Conservation (phyloP, 2,329 filamentous ascomycete species). For the Trichoderma hamatum region DNA sequence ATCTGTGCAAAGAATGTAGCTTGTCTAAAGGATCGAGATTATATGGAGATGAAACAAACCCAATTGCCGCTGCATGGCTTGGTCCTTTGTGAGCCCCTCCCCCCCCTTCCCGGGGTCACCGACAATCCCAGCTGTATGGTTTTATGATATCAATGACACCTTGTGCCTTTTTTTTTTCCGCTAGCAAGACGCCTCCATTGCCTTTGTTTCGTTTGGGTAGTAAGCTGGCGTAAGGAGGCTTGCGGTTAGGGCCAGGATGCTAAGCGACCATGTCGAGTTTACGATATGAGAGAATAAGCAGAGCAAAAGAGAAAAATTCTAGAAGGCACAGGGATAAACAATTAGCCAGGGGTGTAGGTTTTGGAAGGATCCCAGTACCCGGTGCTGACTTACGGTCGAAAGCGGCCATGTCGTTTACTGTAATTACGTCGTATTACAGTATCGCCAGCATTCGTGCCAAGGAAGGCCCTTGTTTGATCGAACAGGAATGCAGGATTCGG, state of each 20-base stretch:
- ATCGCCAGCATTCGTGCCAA: background rate
- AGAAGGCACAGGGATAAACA: conserved; percentile 2
- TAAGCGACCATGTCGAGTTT: conserved; percentile 2
- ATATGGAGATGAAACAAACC: conserved; percentile 2
- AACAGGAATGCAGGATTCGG: background rate
- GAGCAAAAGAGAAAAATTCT: conserved; percentile 15
- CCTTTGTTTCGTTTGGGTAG: background rate
- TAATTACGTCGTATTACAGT: background rate
- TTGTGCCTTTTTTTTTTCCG: background rate
- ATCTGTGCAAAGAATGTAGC: background rate
- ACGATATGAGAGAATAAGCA: conserved; percentile 2
- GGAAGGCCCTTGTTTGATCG: background rate
- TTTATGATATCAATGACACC: background rate
- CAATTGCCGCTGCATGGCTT: background rate
- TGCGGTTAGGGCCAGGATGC: background rate
- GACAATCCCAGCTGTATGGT: conserved; percentile 19
- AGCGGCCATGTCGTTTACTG: conserved; percentile 1
- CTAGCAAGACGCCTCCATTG: conserved; percentile 17
- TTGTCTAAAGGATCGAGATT: conserved; percentile 5
- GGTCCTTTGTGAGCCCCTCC: background rate
- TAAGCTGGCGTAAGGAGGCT: conserved; percentile 4
- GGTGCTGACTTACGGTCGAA: background rate
- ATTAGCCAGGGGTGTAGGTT: background rate
- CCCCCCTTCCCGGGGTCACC: conserved; percentile 11
- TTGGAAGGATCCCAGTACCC: background rate